Percentiles rank a stretch among this genome's conserved stretches.
phyloP scores from a whole-genome alignment of 169 alveolate species.

The Plasmodium chabaudi region DNA sequence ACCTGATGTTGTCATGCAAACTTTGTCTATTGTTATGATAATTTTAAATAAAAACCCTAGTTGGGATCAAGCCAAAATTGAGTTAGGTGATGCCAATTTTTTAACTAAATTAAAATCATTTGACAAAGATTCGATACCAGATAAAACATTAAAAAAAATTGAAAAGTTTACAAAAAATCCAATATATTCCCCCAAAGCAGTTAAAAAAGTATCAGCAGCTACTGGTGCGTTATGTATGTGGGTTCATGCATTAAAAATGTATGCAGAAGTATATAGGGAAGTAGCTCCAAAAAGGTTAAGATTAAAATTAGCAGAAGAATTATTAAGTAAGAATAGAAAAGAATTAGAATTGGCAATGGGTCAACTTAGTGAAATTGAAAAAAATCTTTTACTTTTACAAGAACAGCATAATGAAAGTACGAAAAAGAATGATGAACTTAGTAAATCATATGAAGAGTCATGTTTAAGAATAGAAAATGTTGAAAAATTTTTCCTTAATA shows the following conservation, averaged over 20 bases:
- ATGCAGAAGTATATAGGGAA: slow-evolving; percentile 95
- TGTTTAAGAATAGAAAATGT: slow-evolving; percentile 72
- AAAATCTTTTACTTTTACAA: slow-evolving; percentile 73
- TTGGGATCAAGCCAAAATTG: slow-evolving; percentile 95
- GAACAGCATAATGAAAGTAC: slow-evolving; percentile 82
- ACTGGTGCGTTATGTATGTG: slow-evolving; percentile 96
- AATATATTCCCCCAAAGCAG: slow-evolving; percentile 91
- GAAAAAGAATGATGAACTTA: slow-evolving; percentile 82
- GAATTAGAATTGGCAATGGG: slow-evolving; percentile 89
- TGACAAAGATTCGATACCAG: slow-evolving; percentile 93
- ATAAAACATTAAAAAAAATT: slow-evolving; percentile 89
- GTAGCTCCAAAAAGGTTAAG: slow-evolving; percentile 97
- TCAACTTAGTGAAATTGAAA: slow-evolving; percentile 79
- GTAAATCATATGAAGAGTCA: slow-evolving; percentile 72
- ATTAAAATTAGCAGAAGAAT: slow-evolving; percentile 90
- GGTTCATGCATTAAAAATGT: slow-evolving; percentile 96
- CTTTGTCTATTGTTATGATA: slow-evolving; percentile 95
- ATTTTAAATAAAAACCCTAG: slow-evolving; percentile 93
- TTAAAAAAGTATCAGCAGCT: slow-evolving; percentile 92
- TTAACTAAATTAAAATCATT: slow-evolving; percentile 90
- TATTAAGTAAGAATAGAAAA: slow-evolving; percentile 88
- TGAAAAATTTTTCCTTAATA: slow-evolving; percentile 61
- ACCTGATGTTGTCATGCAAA: slow-evolving; percentile 93
- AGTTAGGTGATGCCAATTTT: slow-evolving; percentile 94
- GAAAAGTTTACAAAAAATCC: slow-evolving; percentile 91